Evolutionary conservation across 257 asterid species (phyloP), one percentile per base, ranked within the genome.

Genomic region (Nicotiana benthamiana): DNA sequence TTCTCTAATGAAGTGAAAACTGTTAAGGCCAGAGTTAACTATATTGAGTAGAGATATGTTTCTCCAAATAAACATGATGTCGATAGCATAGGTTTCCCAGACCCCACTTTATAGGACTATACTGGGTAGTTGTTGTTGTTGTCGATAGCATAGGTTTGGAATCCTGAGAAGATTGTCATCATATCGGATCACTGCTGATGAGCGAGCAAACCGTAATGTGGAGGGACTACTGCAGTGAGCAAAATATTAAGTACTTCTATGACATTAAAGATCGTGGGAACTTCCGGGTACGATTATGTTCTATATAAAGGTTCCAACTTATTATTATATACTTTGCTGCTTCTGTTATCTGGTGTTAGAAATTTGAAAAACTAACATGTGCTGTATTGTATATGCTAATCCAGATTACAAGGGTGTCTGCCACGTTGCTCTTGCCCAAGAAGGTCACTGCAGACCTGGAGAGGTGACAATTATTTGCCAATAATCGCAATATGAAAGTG

Each of bases 331-430:
- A 46, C 11, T 53, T 18, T 75, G 40, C 75, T 80, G 59, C 56
- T 51, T 51, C 56, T 51, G 16, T 13, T 80, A 15, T 87, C 64
- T 17, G 61, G 43, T 57, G 22, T 74, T 81, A 77, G 63, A 24
- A 10, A 75, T n/a, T n/a, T 36, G 9, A 11, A 79, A 40, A 59
- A 30, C 40, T 66, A 72, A 63, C 22, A 34, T 54, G 77, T 46
- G 64, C 16, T 62, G 64, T 40, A 79, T 61, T 61, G 84, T 86
- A 51, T 93, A 95, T 97, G 97, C 95, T 56, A 96, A 96, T 87
- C 98, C 97, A 20, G 97, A 96, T 82, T 92, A 94, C 82, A 96
- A 94, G 94, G 99, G 99, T 75, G 99, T 96, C 40, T 96, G 98
- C 90, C 99, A 96, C 82, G 83, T 96, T 40, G 98, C 98, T 79